Evolutionary conservation across 2,329 filamentous ascomycete genomes (phyloP).

Genomic region (Madurella mycetomatis): DNA sequence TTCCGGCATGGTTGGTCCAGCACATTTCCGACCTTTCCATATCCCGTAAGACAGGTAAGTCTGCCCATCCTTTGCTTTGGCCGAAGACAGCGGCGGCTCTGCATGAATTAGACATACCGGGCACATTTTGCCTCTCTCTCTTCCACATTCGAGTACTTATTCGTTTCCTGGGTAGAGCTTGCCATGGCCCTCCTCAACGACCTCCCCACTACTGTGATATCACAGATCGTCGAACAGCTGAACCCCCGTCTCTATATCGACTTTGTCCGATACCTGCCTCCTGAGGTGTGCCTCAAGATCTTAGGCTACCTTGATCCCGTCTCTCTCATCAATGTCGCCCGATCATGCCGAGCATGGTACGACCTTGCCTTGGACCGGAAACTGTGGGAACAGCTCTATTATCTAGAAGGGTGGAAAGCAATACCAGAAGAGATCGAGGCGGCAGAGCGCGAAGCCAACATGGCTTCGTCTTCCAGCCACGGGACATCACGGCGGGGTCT

Average conservation of each 20-base stretch:
- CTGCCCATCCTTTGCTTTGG: constrained; percentile 6
- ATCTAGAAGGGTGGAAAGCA: constrained; percentile 79
- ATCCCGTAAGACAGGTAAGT: constrained; percentile 46
- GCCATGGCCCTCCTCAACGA: constrained; percentile 73
- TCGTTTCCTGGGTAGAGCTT: constrained; percentile 54
- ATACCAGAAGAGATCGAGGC: constrained; percentile 59
- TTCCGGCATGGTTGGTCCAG: constrained; percentile 47
- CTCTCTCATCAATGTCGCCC: constrained; percentile 74
- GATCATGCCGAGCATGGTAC: constrained; percentile 78
- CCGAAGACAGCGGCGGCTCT: background rate
- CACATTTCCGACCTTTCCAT: constrained; percentile 48
- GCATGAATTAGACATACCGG: background rate
- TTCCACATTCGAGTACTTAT: background rate
- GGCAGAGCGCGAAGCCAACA: constrained; percentile 60
- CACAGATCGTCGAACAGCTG: constrained; percentile 73
- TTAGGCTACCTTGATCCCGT: constrained; percentile 79
- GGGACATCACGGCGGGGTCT: constrained; percentile 40
- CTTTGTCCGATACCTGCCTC: constrained; percentile 78
- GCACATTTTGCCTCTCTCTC: background rate
- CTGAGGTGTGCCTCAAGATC: constrained; percentile 86
- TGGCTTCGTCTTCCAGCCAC: constrained; percentile 31
- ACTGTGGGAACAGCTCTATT: constrained; percentile 81
- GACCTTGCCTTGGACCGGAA: constrained; percentile 74
- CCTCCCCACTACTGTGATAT: constrained; percentile 74
- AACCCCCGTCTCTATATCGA: constrained; percentile 88